These are phyloP conservation scores for Colletotrichum lindemuthianum DNA, from an alignment of 2,329 filamentous ascomycete genomes.

Conservation along the genomic window DNA sequence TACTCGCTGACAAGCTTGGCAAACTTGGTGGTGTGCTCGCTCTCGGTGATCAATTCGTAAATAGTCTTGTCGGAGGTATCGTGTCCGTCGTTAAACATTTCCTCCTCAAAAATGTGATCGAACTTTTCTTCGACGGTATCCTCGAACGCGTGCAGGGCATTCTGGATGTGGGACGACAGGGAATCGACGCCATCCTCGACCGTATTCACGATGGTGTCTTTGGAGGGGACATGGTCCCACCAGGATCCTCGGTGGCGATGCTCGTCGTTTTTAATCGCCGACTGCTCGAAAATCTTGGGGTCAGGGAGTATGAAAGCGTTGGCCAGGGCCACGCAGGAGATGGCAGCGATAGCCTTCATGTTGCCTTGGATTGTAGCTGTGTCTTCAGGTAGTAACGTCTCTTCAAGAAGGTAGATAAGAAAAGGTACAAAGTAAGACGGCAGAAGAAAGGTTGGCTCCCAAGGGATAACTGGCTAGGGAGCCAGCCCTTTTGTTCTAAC, in stretches of 20 bases:
- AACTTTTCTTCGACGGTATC: conserved; percentile 40
- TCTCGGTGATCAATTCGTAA: conserved; percentile 80
- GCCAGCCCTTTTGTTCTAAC: conserved; percentile 13
- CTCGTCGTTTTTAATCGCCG: conserved; percentile 48
- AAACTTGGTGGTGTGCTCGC: conserved; percentile 81
- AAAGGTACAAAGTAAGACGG: not conserved
- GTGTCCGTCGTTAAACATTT: conserved; percentile 35
- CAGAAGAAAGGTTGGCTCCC: rapidly evolving
- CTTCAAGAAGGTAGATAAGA: conserved; percentile 10
- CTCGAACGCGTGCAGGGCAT: conserved; percentile 48
- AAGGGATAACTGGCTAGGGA: conserved; percentile 1
- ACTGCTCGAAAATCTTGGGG: conserved; percentile 55
- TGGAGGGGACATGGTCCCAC: conserved; percentile 45
- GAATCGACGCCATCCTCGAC: conserved; percentile 45
- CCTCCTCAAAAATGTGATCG: conserved; percentile 35
- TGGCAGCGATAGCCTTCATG: conserved; percentile 58
- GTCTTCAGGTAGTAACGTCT: not conserved
- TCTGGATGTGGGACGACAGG: conserved; percentile 38
- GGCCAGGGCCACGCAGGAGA: conserved; percentile 59
- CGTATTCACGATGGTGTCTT: conserved; percentile 47
- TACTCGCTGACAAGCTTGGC: conserved; percentile 79
- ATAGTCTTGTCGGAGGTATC: conserved; percentile 74
- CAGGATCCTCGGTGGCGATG: conserved; percentile 36
- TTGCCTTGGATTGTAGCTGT: conserved; percentile 1
- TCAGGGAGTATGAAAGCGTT: conserved; percentile 64